A percentile compares a stretch with the other conserved stretches of the same genome.
These are phyloP conservation scores for Geoglossum glabrum DNA, from an alignment of 495 filamentous ascomycete genomes.

Conservation along the genomic window DNA sequence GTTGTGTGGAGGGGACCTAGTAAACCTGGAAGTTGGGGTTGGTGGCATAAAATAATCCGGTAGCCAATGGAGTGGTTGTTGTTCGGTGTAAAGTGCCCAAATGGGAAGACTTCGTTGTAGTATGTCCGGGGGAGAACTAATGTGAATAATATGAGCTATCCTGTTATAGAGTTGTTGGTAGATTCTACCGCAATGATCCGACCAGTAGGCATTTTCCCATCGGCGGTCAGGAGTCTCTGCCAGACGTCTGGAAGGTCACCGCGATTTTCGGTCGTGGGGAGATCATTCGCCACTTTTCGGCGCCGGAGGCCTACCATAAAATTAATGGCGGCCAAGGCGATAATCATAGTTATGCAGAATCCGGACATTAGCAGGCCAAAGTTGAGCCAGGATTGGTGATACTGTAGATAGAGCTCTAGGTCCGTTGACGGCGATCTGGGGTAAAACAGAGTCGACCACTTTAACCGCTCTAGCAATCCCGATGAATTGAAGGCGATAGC, in stretches of 20 bases:
- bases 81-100: neutral
- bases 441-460: too few relatives aligned
- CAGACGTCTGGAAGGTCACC: neutral
- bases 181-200: neutral
- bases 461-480: neutral
- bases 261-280: neutral
- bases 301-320: neutral
- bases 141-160: too few relatives aligned
- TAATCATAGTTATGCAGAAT: too few relatives aligned
- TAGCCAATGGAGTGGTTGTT: too few relatives aligned
- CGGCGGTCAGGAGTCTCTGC: too few relatives aligned
- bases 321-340: neutral
- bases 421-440: too few relatives aligned
- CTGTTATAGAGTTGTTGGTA: neutral
- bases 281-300: neutral
- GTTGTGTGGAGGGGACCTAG: too few relatives aligned
- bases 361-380: too few relatives aligned
- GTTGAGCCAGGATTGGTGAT: too few relatives aligned
- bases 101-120: neutral
- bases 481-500: neutral
- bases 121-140: neutral
- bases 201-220: neutral
- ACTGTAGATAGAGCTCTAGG: too few relatives aligned
- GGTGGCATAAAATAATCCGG: too few relatives aligned
- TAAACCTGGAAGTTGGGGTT: too few relatives aligned